Percentiles rank a stretch among this genome's conserved stretches.
These are phyloP conservation scores for Cystofilobasidium ferigula DNA, from an alignment of 768 basidiomycete species.

Conservation along the genomic window DNA sequence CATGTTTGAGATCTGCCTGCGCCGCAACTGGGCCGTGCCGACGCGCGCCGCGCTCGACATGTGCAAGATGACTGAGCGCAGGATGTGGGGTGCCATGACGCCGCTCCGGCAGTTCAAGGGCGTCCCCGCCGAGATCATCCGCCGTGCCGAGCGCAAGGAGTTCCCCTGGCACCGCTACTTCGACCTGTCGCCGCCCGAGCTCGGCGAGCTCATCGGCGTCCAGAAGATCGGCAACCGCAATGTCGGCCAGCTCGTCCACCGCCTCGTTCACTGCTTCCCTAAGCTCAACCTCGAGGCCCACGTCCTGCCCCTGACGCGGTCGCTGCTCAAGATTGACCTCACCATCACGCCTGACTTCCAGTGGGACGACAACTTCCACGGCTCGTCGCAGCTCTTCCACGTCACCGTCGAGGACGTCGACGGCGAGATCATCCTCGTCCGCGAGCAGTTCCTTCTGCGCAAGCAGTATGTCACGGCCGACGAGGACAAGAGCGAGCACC, in stretches of 20 bases:
- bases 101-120: constrained; percentile 91
- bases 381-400: constrained; percentile 75
- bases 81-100: constrained; percentile 95
- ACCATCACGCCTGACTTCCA: constrained; percentile 95
- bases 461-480: constrained; percentile 76
- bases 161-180: constrained; percentile 99
- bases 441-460: constrained; percentile 81
- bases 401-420: constrained; percentile 95
- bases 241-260: constrained; percentile 80
- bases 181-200: constrained; percentile 69
- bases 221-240: constrained; percentile 46
- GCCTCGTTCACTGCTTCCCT: constrained; percentile 90
- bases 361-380: constrained; percentile 93
- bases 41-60: constrained; percentile 81
- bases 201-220: constrained; percentile 87
- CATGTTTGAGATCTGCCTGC: constrained; percentile 93
- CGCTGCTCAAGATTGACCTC: constrained; percentile 79
- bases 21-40: constrained; percentile 94
- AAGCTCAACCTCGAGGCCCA: constrained; percentile 88
- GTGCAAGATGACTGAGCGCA: constrained; percentile 75
- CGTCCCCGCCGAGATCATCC: constrained; percentile 50
- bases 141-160: constrained; percentile 90
- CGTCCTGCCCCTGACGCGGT: constrained; percentile 91
- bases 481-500: constrained; percentile 53
- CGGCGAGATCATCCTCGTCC: constrained; percentile 90